Evolutionary conservation across 2,329 filamentous ascomycete species (phyloP), one percentile per base, ranked within the genome.

Genomic region (Sporothrix humicola): DNA sequence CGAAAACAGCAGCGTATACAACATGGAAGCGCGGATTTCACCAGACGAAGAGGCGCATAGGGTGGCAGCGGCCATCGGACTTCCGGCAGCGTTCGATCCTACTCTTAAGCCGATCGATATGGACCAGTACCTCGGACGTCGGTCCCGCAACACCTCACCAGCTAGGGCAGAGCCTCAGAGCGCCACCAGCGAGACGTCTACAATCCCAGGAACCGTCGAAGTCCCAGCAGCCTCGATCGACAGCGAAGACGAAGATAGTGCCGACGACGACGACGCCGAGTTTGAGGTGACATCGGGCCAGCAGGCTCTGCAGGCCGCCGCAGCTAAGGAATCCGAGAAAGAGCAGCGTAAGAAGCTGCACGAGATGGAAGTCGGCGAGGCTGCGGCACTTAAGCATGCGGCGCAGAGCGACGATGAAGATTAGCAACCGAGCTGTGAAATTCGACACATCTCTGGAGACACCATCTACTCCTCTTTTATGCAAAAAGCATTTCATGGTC

Each of bases 31-130:
- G 1, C 82, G 84, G 56, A 84, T 89, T 58, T 87, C 87, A 0
- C 82, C 87, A 1, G 89, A 90, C 76, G 88, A 90, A 75, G 90
- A 92, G 79, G 89, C 89, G 0, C 89, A 91, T 76, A 85, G 86
- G 72, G 90, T 92, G 7, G 89, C 89, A 61, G 86, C 87, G 75
- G 90, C 89, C 17, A 83, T 91, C 10, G 89, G 89, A 0, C 81
- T 91, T 2, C 89, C 89, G 0, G 89, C 89, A 2, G 82, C 85
- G 31, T 91, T 90, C 75, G 89, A 91, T 75, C 89, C 89, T 0
- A 90, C 88, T 1, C 86, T 91, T 76, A 91, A 90, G 76, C 87
- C 87, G 0, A 82, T 88, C 66, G 83, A 85, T 68, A 72, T 77
- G 2, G 77, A 79, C 23, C 68, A 73, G 37, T 68, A 71, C 20